phyloP scores from a whole-genome alignment of 257 asterid genomes.

The Ligustrum vulgare region DNA sequence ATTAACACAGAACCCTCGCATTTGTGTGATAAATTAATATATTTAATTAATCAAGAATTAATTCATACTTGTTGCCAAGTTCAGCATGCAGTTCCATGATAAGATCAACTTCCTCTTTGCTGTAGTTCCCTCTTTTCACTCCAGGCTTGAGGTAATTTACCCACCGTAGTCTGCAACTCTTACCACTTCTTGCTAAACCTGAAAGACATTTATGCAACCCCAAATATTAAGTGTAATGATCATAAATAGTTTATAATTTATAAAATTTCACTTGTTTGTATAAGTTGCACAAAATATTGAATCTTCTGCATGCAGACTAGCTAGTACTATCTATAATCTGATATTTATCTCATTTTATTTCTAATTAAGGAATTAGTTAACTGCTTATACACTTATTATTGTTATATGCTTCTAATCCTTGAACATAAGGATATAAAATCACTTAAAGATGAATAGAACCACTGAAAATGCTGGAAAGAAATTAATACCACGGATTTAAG shows the following conservation, averaged over 20 bases:
- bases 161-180: constrained; percentile 65
- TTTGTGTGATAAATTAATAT: not conserved
- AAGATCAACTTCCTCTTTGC: constrained; percentile 40
- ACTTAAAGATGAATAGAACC: too few species aligned
- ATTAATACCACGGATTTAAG: not conserved
- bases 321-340: not conserved
- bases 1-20: not conserved
- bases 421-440: not conserved
- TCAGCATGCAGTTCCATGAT: constrained; percentile 39
- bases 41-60: not conserved
- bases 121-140: constrained; percentile 41
- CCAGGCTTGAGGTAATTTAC: constrained; percentile 57
- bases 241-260: too few species aligned
- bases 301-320: not conserved
- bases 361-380: not conserved
- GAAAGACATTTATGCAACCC: not conserved
- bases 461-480: not conserved
- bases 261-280: not conserved
- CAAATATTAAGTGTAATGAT: not conserved
- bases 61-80: constrained; percentile 46
- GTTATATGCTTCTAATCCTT: not conserved
- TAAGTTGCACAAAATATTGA: not conserved
- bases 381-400: not conserved
- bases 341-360: not conserved
- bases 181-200: constrained; percentile 62